phyloP scores from a whole-genome alignment of 1,284 basidiomycete species.

The Athelia psychrophila region DNA sequence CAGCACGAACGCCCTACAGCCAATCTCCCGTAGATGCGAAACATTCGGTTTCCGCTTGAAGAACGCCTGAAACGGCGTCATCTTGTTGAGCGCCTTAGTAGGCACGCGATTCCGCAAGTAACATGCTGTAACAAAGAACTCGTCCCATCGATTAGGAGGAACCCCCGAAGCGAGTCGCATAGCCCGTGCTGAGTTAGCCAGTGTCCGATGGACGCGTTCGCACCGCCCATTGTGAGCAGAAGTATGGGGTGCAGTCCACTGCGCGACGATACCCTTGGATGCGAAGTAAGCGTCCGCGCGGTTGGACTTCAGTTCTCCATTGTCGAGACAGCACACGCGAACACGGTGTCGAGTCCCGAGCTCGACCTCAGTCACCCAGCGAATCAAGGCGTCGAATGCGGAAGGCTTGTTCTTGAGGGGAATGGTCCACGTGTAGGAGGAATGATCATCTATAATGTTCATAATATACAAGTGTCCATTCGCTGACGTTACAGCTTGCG shows the following conservation, averaged over 20 bases:
- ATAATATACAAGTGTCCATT: slow-evolving; percentile 27
- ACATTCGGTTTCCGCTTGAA: slow-evolving; percentile 19
- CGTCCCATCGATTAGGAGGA: slow-evolving; percentile 8
- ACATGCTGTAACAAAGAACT: slow-evolving; percentile 4
- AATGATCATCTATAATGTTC: slow-evolving; percentile 33
- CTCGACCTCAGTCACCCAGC: no score
- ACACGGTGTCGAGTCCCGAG: not conserved
- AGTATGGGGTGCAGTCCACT: slow-evolving; percentile 24
- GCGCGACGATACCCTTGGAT: slow-evolving; percentile 10
- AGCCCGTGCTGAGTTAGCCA: slow-evolving; percentile 9
- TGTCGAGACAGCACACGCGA: slow-evolving; percentile 16
- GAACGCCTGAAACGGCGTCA: slow-evolving; percentile 20
- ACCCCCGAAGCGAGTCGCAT: slow-evolving; percentile 2
- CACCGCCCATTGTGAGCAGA: slow-evolving; percentile 25
- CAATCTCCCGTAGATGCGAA: slow-evolving; percentile 20
- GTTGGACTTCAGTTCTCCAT: slow-evolving; percentile 27
- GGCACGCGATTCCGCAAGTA: slow-evolving; percentile 3
- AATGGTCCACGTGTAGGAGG: slow-evolving; percentile 24
- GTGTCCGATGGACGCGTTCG: slow-evolving; percentile 23
- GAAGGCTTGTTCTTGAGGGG: slow-evolving; percentile 22
- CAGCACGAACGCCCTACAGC: slow-evolving; percentile 17
- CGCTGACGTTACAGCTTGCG: slow-evolving; percentile 17
- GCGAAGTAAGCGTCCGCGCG: slow-evolving; percentile 19
- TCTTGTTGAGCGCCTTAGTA: slow-evolving; percentile 6
- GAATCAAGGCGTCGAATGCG: slow-evolving; percentile 11